Base-by-base conservation (phyloP, 768 basidiomycete species). In the Lentinula sp. region DNA sequence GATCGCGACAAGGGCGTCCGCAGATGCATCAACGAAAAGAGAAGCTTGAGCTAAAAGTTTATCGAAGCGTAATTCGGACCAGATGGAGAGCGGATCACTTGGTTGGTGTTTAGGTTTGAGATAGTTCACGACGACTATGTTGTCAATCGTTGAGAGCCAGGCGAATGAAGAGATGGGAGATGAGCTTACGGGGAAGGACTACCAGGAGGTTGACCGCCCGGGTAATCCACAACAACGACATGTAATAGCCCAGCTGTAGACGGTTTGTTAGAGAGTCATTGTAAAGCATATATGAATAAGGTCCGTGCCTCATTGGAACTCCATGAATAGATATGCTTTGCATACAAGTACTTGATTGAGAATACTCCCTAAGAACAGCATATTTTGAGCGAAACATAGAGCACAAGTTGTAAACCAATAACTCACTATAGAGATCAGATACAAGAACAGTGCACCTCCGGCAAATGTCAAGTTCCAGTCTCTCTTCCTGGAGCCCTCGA, bases 381-480 rank as follows among this genome's bases (percentile, higher is more conserved):
- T n/a, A 18, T 35, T 28, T 0, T 54, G 40, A 40, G 21, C 16
- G 43, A n/a, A n/a, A 48, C 35, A 32, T 15, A 23, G 18, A 52
- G 9, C 23, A 34, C 21, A 28, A 34, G 53, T 11, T 31, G 49
- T 10, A 37, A 8, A 54, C 7, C 13, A n/a, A 8, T 18, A 7
- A 73, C 85, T 66, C 69, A 90, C 89, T 52, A 80, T 80, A 2
- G 90, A 82, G 35, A 91, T 76, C 37, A 86, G 70, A 70, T 88
- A 84, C 10, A 79, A 68, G 68, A 92, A 89, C 54, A 90, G 67
- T 3, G 82, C 81, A 4, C 82, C 57, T 2, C 86, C 92, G 3
- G 92, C 71, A 61, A 85, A 76, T 2, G 87, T 87, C 69, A 95
- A 74, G 68, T 86, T 91, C 79, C 86, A 94, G 67, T 92, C 91